phyloP scores from a whole-genome alignment of 108 stramenopile species.

The Cylindrotheca closterium region DNA sequence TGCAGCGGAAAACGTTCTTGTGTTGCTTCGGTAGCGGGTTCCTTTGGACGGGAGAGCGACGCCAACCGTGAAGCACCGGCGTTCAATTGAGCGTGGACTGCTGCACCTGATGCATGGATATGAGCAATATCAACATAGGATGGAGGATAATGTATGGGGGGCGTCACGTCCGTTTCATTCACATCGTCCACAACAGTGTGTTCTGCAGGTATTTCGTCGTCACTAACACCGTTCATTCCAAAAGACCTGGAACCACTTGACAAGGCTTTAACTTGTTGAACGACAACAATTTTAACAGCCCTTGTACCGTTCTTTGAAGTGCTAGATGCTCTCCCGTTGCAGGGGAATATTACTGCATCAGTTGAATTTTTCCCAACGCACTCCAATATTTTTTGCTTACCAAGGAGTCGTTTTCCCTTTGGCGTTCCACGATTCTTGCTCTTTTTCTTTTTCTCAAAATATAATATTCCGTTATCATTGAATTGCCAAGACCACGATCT shows the following conservation, averaged over 20 bases:
- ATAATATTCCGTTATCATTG: slow-evolving; percentile 51
- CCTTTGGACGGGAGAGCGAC: neutral
- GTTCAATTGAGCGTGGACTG: slow-evolving; percentile 6
- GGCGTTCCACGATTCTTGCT: neutral
- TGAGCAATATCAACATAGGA: slow-evolving; percentile 25
- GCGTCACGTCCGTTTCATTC: neutral
- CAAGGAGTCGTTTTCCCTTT: slow-evolving; percentile 12
- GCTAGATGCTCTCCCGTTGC: slow-evolving; percentile 14
- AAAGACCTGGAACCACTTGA: neutral
- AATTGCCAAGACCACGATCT: slow-evolving; percentile 72
- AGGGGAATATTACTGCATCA: slow-evolving; percentile 13
- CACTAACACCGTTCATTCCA: neutral
- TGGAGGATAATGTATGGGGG: neutral
- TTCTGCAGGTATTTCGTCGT: neutral
- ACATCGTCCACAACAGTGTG: neutral
- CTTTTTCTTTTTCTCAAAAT: slow-evolving; percentile 32
- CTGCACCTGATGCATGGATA: slow-evolving; percentile 17
- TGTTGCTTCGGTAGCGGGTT: neutral
- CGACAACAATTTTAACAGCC: slow-evolving; percentile 6
- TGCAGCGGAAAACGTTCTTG: slow-evolving; percentile 10
- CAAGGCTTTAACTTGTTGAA: slow-evolving; percentile 4
- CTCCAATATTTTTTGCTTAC: slow-evolving; percentile 15
- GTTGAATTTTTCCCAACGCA: slow-evolving; percentile 24
- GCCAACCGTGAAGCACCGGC: slow-evolving; percentile 1
- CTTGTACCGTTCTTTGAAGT: neutral